Base-by-base conservation (phyloP, 345 rosid species). In the Populus deltoides region DNA sequence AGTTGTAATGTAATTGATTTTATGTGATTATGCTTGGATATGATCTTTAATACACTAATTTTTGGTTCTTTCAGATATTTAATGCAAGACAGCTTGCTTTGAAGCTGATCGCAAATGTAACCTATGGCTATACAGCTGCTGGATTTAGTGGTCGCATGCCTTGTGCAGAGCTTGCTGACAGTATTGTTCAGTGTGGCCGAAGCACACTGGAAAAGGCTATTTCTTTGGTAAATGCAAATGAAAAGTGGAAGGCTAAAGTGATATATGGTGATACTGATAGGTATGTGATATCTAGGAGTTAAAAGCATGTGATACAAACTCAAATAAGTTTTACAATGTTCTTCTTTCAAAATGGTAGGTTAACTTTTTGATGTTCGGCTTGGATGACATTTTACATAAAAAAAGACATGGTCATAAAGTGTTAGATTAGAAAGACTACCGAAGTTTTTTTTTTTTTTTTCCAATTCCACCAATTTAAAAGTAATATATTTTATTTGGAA, bases 81-180 rank as follows among this genome's bases (percentile, higher is more conserved):
- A 90, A 95, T 85, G 96, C 99, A 63, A 91, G 99, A 72, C 99
- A 95, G 85, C 99, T 95, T 85, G 99, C 99, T 84, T 82, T 95
- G 82, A 95, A 95, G 92, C 90, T 95, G 81, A 93, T 95, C 83
- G 93, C 99, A 79, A 95, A 95, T 81, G 99, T 95, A 74, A 95
- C 99, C 2, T 95, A 95, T 83, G 99, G 99, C 72, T 95, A 93
- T 81, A 91, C 99, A 43, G 99, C 99, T 82, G 98, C 98, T 86
- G 99, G 99, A 77, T 95, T 95, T 85, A 95, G 99, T 81, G 99
- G 98, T 67, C 98, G 98, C 77, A 95, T 95, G 99, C 99, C 99
- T 55, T 95, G 98, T 91, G 97, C 98, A 41, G 98, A 95, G 90
- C 91, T 95, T 90, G 98, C 99, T 63, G 99, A 95, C 82, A 95